These are phyloP conservation scores for Phylloporus scabripes DNA, from an alignment of 768 basidiomycete species.

Conservation along the genomic window DNA sequence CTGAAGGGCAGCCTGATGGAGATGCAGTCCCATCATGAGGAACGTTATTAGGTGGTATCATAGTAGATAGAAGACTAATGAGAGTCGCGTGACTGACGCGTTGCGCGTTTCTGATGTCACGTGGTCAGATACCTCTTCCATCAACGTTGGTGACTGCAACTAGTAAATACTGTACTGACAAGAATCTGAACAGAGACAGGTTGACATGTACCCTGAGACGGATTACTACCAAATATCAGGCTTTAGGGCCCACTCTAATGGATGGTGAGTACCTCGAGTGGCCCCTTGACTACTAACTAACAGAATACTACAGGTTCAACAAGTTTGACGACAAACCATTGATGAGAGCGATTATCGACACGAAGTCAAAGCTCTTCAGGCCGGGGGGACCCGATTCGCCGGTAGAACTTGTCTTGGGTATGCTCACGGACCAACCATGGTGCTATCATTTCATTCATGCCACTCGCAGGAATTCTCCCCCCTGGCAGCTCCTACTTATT, in stretches of 20 bases:
- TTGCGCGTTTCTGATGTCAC: background rate
- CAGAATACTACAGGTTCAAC: slow-evolving; percentile 23
- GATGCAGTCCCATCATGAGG: slow-evolving; percentile 2
- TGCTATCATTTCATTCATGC: background rate
- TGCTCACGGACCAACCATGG: background rate
- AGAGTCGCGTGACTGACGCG: slow-evolving; percentile 1
- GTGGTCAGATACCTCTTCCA: background rate
- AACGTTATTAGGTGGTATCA: too few relatives aligned
- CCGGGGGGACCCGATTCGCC: slow-evolving; percentile 21
- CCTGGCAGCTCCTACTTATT: slow-evolving; percentile 43
- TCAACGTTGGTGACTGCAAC: background rate
- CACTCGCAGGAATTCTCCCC: slow-evolving; percentile 36
- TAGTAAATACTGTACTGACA: too few relatives aligned
- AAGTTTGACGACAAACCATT: slow-evolving; percentile 34
- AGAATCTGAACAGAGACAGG: background rate
- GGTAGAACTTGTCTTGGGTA: slow-evolving; percentile 44
- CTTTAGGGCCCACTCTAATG: slow-evolving; percentile 25
- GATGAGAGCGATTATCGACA: slow-evolving; percentile 25
- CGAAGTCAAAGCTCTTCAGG: slow-evolving; percentile 28
- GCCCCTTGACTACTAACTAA: background rate
- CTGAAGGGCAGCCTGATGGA: slow-evolving; percentile 3
- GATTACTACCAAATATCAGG: slow-evolving; percentile 29
- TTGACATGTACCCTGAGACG: slow-evolving; percentile 1
- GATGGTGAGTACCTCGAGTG: slow-evolving; percentile 13
- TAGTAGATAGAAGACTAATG: background rate